Base-by-base conservation (phyloP, 2,329 filamentous ascomycete genomes). In the Colletotrichum sansevieriae region DNA sequence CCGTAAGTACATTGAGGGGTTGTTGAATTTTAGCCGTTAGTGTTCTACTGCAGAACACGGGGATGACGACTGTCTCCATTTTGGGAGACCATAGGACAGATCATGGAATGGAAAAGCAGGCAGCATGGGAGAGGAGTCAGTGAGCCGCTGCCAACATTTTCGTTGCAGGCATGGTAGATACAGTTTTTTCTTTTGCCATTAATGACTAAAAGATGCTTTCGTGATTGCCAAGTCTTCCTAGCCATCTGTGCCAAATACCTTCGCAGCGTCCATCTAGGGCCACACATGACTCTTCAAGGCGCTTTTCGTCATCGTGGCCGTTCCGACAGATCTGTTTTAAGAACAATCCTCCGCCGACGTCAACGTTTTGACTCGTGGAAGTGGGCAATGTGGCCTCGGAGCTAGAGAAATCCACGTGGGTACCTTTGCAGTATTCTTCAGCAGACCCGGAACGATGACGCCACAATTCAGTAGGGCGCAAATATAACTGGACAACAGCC, bases 1-100 rank as follows among this genome's bases (percentile, higher is more conserved):
- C 35, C 86, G 90, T 77, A 87, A 86, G 75, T 94, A 94, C 77
- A 88, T 94, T 4, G 92, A 94, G 77, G 89, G 89, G 1, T 76
- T 95, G 64, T 80, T 94, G 77, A 92, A 85, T 74, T 77, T 94
- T 75, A 86, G 85, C 76, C 78, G 83, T 41, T 84, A 72, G 73
- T 15, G 22, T 12, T 47, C 12, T 9, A 9, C 35, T 15, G 37
- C 3, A 4, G 20, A 18, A 20, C 22, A 25, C n/a, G 13, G 29
- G 12, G 25, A 35, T 7, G 8, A 8, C 29, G 29, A 7, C 29
- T 29, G 29, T 29, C 7, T 29, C 6, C 29, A 29, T 29, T 7
- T 29, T 29, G 29, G 29, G 29, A 12, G n/a, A 37, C 35, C 8
- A 59, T 11, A 3, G 29, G 9, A 18, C 13, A 54, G 49, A 18